Evolutionary conservation across 345 rosid genomes (phyloP).

Genomic region (Eucalyptus victrix): DNA sequence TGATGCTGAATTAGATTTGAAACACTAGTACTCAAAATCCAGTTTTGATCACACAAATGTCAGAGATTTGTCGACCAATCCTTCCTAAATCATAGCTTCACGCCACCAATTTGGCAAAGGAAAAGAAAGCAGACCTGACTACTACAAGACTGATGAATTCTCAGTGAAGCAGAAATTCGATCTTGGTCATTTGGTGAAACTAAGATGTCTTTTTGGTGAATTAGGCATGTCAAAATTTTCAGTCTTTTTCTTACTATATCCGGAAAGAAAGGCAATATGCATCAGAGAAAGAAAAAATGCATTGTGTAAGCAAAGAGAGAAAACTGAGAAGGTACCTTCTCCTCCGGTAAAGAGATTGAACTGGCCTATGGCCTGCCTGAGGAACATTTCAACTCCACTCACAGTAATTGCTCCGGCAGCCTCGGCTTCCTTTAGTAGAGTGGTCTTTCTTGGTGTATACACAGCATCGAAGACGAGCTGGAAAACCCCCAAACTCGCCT

Average conservation of each 20-base stretch:
- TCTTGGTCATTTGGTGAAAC: neutral
- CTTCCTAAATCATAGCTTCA: neutral
- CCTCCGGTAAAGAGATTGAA: conserved; percentile 39
- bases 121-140: neutral
- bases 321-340: conserved; percentile 11
- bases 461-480: conserved; percentile 47
- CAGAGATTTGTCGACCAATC: neutral
- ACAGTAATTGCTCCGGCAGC: conserved; percentile 47
- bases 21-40: neutral
- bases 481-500: conserved; percentile 30
- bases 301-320: neutral
- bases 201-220: neutral
- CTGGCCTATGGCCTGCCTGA: conserved; percentile 49
- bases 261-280: neutral
- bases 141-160: neutral
- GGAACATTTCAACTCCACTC: conserved; percentile 58
- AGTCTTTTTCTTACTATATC: neutral
- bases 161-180: neutral
- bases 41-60: neutral
- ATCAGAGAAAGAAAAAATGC: neutral
- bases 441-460: conserved; percentile 48
- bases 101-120: neutral
- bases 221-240: neutral
- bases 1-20: neutral
- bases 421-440: conserved; percentile 35